Evolutionary conservation across 176 grass and related monocot genomes (phyloP).

Genomic region (Metroxylon sagu): DNA sequence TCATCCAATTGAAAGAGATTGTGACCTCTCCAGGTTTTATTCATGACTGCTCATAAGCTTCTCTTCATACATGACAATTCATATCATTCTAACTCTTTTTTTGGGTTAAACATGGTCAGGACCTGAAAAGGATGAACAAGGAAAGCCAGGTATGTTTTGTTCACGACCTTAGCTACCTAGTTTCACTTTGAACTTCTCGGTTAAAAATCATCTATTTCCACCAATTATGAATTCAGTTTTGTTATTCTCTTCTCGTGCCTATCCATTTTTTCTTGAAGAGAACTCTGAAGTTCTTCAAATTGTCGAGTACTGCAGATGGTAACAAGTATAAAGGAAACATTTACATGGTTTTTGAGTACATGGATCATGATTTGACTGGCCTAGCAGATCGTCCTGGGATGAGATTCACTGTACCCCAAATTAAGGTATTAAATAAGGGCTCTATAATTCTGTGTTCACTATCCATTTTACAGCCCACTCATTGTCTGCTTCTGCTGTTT

Average conservation of each 20-base stretch:
- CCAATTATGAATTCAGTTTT: not conserved
- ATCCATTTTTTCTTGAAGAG: conserved; percentile 2
- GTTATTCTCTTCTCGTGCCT: not conserved
- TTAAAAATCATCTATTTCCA: no score
- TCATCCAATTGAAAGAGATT: conserved; percentile 91
- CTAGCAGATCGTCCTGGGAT: conserved; percentile 67
- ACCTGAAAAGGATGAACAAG: conserved; percentile 84
- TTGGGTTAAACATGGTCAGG: conserved; percentile 21
- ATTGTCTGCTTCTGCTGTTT: conserved; percentile 1
- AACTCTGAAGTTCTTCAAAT: no score
- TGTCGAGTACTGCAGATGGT: conserved; percentile 28
- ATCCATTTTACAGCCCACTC: not conserved
- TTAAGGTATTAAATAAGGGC: conserved; percentile 46
- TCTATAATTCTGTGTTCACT: no score
- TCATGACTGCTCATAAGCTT: not conserved
- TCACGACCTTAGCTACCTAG: no score
- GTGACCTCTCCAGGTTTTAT: conserved; percentile 76
- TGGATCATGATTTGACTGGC: conserved; percentile 87
- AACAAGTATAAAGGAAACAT: conserved; percentile 81
- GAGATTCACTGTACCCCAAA: conserved; percentile 67
- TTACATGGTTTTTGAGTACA: conserved; percentile 87
- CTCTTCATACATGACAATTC: no score
- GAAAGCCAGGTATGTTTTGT: conserved; percentile 52
- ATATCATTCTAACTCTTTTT: no score
- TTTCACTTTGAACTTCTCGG: no score